These are phyloP conservation scores for Stemphylium lycopersici DNA, from an alignment of 2,329 filamentous ascomycete species.

Conservation along the genomic window DNA sequence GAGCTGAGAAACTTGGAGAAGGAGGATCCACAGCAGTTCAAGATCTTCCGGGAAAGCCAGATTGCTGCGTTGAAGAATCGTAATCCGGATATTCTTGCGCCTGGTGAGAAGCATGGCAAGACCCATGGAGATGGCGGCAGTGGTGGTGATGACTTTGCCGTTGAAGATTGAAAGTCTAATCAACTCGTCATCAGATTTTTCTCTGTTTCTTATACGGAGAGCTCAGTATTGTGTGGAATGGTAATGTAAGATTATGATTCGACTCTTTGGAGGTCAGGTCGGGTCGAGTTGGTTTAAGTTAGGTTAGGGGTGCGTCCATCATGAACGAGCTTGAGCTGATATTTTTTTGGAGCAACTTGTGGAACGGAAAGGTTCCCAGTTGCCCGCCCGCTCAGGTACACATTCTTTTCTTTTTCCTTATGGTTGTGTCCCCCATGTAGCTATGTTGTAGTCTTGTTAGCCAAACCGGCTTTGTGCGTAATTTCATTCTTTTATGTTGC, in stretches of 20 bases:
- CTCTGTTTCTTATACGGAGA: no score
- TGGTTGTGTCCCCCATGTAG: background rate
- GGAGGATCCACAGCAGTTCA: constrained; percentile 44
- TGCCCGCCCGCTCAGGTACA: background rate
- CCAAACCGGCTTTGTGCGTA: no score
- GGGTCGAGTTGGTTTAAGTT: no score
- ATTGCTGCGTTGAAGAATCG: constrained; percentile 47
- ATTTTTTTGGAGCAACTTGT: no score
- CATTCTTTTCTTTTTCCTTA: background rate
- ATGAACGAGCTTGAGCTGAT: background rate
- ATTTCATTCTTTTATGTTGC: no score
- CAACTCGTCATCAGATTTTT: no score
- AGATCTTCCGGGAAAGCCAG: constrained; percentile 43
- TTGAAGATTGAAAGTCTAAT: constrained; percentile 4
- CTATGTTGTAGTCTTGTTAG: no score
- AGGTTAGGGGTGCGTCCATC: no score
- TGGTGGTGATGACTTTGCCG: constrained; percentile 6
- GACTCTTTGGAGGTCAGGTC: background rate
- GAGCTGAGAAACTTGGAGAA: constrained; percentile 66
- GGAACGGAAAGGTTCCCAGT: background rate
- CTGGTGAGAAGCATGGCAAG: constrained; percentile 11
- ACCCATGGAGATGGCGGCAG: background rate
- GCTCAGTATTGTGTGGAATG: background rate
- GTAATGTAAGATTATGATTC: background rate
- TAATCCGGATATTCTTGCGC: constrained; percentile 30